Conservation (phyloP, 176 grass and related monocot genomes). For the Cymbopogon citratus region DNA sequence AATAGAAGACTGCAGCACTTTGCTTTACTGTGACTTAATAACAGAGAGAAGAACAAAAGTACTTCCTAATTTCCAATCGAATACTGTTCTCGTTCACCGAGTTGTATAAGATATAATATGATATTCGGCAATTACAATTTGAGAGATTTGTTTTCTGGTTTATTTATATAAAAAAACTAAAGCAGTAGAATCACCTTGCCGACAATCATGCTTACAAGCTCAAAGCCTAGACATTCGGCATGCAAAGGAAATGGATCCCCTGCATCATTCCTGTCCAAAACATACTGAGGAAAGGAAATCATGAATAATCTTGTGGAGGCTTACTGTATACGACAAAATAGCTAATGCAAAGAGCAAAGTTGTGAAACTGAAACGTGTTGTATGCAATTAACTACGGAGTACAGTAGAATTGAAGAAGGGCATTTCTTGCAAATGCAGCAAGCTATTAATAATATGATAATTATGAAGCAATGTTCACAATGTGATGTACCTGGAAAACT, state of each 20-base stretch:
- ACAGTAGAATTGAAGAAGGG: not conserved
- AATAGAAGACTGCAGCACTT: not conserved
- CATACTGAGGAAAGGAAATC: constrained; percentile 35
- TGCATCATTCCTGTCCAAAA: constrained; percentile 76
- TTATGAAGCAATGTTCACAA: not conserved
- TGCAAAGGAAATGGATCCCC: constrained; percentile 73
- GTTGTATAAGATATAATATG: not conserved
- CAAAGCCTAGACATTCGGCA: constrained; percentile 85
- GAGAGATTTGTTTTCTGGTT: not conserved
- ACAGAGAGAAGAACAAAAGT: not conserved
- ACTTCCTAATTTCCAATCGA: not conserved
- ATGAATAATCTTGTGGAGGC: not conserved
- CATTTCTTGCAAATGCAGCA: not conserved
- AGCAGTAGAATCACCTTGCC: constrained; percentile 49
- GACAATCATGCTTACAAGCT: constrained; percentile 86
- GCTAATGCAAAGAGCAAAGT: too few species aligned
- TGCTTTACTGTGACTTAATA: not conserved
- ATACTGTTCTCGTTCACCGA: not conserved
- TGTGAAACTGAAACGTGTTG: too few species aligned
- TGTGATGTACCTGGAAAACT: constrained; percentile 61
- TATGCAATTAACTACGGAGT: not conserved
- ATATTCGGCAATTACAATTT: not conserved
- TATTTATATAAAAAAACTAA: not conserved
- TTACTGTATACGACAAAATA: not conserved
- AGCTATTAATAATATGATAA: not conserved